phyloP scores from a whole-genome alignment of 31 red algal species.

The Endocladia muricata region DNA sequence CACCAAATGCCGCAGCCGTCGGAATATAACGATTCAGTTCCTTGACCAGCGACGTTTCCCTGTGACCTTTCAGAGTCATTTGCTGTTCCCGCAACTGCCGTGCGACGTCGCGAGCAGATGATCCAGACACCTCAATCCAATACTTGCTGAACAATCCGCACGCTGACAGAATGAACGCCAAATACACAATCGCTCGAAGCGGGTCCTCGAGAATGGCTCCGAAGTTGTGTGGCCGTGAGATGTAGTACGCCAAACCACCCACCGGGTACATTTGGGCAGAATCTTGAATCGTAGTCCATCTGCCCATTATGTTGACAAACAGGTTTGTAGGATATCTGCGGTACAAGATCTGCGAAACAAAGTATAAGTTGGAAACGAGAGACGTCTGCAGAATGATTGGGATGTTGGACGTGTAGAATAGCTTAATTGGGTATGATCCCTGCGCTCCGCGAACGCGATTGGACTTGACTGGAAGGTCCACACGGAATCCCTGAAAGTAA shows the following conservation, averaged over 20 bases:
- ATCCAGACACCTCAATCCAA: slow-evolving; percentile 98
- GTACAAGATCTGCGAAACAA: slow-evolving; percentile 93
- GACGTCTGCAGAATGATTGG: slow-evolving; percentile 99
- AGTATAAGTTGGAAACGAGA: slow-evolving; percentile 97
- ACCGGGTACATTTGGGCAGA: slow-evolving; percentile 87
- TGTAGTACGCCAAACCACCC: slow-evolving; percentile 97
- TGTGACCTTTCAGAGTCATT: slow-evolving; percentile 94
- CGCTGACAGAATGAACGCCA: slow-evolving; percentile 87
- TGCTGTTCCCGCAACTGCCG: slow-evolving; percentile 90
- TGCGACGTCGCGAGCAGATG: slow-evolving; percentile 95
- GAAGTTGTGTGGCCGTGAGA: slow-evolving; percentile 82
- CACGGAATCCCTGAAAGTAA: slow-evolving; percentile 97
- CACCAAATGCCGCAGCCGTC: slow-evolving; percentile 98
- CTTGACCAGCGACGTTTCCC: slow-evolving; percentile 92
- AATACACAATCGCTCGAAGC: slow-evolving; percentile 83
- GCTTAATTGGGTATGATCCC: slow-evolving; percentile 96
- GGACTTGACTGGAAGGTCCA: slow-evolving; percentile 94
- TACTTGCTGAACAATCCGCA: slow-evolving; percentile 92
- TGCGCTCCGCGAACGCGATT: slow-evolving; percentile 79
- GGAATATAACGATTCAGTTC: slow-evolving; percentile 99
- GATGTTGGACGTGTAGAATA: slow-evolving; percentile 99
- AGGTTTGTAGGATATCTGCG: slow-evolving; percentile 77
- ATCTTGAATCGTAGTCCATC: slow-evolving; percentile 84
- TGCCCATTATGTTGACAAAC: slow-evolving; percentile 83
- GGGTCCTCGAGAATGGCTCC: slow-evolving; percentile 70